Conservation (phyloP, 306 rosid genomes). For the Quercus glauca region DNA sequence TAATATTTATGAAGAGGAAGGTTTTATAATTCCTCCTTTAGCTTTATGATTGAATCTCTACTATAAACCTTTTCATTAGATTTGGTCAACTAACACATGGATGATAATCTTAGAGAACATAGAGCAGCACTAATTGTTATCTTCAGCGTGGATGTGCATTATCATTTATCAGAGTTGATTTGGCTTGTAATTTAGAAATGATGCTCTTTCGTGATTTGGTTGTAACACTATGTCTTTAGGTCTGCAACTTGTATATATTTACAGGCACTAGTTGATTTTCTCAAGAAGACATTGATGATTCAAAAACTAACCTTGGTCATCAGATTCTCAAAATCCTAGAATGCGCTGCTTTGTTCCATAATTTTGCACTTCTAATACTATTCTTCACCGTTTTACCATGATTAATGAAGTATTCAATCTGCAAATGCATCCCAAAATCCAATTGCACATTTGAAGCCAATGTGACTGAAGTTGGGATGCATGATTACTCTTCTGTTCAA, state of each 20-base stretch:
- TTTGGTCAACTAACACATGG: background rate
- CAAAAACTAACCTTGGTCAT: background rate
- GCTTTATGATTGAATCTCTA: slow-evolving; percentile 4
- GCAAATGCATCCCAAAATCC: slow-evolving; percentile 11
- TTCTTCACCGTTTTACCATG: slow-evolving; percentile 8
- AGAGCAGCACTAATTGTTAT: background rate
- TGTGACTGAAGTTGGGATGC: slow-evolving; percentile 7
- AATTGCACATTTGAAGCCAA: slow-evolving; percentile 1
- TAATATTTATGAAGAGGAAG: slow-evolving; percentile 62
- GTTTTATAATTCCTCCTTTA: slow-evolving; percentile 49
- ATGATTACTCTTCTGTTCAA: background rate
- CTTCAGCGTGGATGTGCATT: background rate
- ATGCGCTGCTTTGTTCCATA: slow-evolving; percentile 23
- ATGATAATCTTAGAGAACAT: background rate
- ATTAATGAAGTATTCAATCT: slow-evolving; percentile 15
- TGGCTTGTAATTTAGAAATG: slow-evolving; percentile 5
- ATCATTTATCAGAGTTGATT: background rate
- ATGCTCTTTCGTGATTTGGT: background rate
- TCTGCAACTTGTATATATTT: background rate
- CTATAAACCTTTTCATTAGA: slow-evolving; percentile 3
- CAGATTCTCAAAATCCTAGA: slow-evolving; percentile 24
- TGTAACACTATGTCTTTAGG: background rate
- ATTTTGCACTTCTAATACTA: background rate
- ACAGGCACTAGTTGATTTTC: slow-evolving; percentile 1
- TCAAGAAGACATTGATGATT: background rate